phyloP scores from a whole-genome alignment of 169 alveolate genomes.

The Eimeria tenella region DNA sequence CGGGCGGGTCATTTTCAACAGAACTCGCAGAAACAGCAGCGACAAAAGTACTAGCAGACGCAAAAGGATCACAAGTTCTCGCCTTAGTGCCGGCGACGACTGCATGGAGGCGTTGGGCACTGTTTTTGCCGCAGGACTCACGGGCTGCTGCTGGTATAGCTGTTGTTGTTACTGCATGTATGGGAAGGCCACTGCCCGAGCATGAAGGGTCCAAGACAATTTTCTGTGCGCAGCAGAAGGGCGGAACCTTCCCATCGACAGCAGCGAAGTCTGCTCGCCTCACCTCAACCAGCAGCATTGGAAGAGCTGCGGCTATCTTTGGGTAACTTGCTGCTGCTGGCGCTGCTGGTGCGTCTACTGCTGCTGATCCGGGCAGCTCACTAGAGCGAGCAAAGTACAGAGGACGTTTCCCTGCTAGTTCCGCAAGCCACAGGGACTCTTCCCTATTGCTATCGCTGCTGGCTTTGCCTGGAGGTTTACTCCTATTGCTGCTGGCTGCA shows the following conservation, averaged over 20 bases:
- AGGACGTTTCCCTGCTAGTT: constrained; percentile 49
- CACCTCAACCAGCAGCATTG: constrained; percentile 73
- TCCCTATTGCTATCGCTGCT: constrained; percentile 26
- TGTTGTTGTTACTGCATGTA: constrained; percentile 59
- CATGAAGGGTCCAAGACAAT: constrained; percentile 85
- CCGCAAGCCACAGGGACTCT: constrained; percentile 34
- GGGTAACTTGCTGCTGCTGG: constrained; percentile 56
- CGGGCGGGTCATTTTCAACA: constrained; percentile 41
- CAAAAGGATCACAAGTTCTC: neutral
- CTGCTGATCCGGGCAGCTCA: constrained; percentile 14
- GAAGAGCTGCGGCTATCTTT: neutral
- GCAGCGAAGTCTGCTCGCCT: constrained; percentile 64
- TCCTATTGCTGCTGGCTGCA: constrained; percentile 3
- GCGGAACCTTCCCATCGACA: constrained; percentile 36
- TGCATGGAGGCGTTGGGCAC: neutral
- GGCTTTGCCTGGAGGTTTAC: neutral
- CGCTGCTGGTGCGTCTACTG: constrained; percentile 39
- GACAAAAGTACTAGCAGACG: neutral
- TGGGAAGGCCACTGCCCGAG: constrained; percentile 85
- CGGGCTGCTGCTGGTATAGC: constrained; percentile 41
- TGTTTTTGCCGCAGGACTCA: neutral
- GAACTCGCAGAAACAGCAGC: neutral
- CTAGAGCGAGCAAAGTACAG: constrained; percentile 51
- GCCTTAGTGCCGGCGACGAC: neutral
- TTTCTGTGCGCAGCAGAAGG: constrained; percentile 65